Conservation (phyloP, 176 grass and related monocot species). For the Cenchrus purpureus region DNA sequence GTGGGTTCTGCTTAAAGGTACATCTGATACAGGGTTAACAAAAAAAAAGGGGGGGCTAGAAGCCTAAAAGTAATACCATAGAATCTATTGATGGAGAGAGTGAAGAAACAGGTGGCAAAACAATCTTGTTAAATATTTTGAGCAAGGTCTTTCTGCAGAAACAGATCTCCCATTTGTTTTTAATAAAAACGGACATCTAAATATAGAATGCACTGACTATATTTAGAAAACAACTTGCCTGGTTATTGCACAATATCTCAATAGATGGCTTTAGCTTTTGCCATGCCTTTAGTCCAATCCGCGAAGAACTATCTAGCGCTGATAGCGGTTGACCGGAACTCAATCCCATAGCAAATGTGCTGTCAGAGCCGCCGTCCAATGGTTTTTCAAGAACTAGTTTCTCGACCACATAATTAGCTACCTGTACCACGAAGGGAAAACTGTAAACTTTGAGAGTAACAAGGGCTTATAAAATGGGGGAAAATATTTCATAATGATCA, state of each 20-base stretch:
- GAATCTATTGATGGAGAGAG: background rate
- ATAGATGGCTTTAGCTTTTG: conserved; percentile 73
- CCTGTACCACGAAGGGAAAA: conserved; percentile 51
- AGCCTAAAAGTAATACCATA: background rate
- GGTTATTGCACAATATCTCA: conserved; percentile 94
- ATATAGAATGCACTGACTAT: background rate
- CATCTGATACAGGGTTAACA: background rate
- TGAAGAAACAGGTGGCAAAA: conserved; percentile 2
- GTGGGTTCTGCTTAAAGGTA: background rate
- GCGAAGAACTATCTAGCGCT: conserved; percentile 66
- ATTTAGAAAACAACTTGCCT: conserved; percentile 55
- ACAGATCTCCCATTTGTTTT: background rate
- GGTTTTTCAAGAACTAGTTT: conserved; percentile 83
- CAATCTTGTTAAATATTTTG: background rate
- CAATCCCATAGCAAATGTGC: conserved; percentile 63
- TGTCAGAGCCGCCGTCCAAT: conserved; percentile 72
- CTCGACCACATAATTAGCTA: conserved; percentile 92
- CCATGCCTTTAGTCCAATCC: conserved; percentile 70
- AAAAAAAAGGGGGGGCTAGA: background rate
- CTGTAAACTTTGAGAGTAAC: background rate
- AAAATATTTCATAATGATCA: background rate
- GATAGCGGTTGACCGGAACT: conserved; percentile 59
- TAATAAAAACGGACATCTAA: background rate
- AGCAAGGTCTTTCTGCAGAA: background rate
- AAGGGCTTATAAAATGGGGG: conserved; percentile 2